Evolutionary conservation across 129 eudicot genomes (phyloP).

Genomic region (Lactuca sativa): DNA sequence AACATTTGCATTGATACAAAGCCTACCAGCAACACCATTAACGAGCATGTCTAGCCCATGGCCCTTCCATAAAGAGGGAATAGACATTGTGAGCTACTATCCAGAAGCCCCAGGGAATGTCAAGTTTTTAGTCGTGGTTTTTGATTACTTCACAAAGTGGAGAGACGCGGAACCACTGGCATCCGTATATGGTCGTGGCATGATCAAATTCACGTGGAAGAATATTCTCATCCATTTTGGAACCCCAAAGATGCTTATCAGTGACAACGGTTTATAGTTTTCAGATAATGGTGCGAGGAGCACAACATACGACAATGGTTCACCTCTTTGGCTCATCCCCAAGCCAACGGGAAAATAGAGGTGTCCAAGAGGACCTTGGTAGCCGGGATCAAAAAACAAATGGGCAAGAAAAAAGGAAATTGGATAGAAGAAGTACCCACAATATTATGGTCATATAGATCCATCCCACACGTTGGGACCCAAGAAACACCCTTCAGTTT

Average conservation of each 20-base stretch:
- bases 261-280: background rate
- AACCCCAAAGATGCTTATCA: no score
- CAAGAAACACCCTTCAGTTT: no score
- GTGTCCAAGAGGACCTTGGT: background rate
- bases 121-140: background rate
- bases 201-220: background rate
- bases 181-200: background rate
- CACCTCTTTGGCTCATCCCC: background rate
- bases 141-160: background rate
- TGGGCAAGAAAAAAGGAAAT: background rate
- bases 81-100: no score
- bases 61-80: no score
- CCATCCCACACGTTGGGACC: background rate
- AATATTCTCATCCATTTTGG: no score
- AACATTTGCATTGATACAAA: no score
- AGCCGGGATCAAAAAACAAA: background rate
- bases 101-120: background rate
- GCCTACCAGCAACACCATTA: no score
- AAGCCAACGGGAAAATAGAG: background rate
- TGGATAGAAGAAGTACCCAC: constrained; percentile 10
- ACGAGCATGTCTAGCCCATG: no score
- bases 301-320: background rate
- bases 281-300: background rate
- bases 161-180: background rate
- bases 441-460: background rate